These are phyloP conservation scores for Amborella trichopoda DNA, from an alignment of 164 flowering plant species.

Conservation along the genomic window DNA sequence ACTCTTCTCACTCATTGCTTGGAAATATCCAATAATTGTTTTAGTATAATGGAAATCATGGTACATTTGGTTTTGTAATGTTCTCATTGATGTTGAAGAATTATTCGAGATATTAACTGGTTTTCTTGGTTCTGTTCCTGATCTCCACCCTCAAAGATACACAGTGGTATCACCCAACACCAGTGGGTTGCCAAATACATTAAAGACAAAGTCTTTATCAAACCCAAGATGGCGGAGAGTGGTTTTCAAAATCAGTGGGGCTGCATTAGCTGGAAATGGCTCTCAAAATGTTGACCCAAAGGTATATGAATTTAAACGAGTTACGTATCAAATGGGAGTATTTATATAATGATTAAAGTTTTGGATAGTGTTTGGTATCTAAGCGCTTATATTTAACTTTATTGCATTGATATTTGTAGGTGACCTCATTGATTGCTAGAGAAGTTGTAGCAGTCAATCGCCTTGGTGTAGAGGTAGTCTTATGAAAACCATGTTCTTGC, in stretches of 20 bases:
- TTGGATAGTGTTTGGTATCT: too few relatives aligned
- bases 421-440: slow-evolving; percentile 65
- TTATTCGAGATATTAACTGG: too few relatives aligned
- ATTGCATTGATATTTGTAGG: too few relatives aligned
- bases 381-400: too few relatives aligned
- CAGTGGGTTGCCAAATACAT: slow-evolving; percentile 26
- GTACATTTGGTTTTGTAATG: too few relatives aligned
- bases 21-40: too few relatives aligned
- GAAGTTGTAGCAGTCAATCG: slow-evolving; percentile 76
- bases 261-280: slow-evolving; percentile 62
- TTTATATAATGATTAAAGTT: too few relatives aligned
- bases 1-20: too few relatives aligned
- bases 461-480: slow-evolving; percentile 72
- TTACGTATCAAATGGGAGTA: too few relatives aligned
- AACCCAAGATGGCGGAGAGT: slow-evolving; percentile 82
- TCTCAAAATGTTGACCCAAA: slow-evolving; percentile 82
- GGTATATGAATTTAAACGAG: slow-evolving; percentile 42
- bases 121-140: too few relatives aligned
- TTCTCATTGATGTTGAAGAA: too few relatives aligned
- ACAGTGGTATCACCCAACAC: slow-evolving; percentile 22
- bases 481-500: neutral
- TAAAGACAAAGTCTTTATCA: slow-evolving; percentile 43
- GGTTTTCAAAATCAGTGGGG: slow-evolving; percentile 89
- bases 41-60: too few relatives aligned
- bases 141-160: slow-evolving; percentile 35